Conservation (phyloP, 140 eudicot genomes). For the Artemisia princeps region DNA sequence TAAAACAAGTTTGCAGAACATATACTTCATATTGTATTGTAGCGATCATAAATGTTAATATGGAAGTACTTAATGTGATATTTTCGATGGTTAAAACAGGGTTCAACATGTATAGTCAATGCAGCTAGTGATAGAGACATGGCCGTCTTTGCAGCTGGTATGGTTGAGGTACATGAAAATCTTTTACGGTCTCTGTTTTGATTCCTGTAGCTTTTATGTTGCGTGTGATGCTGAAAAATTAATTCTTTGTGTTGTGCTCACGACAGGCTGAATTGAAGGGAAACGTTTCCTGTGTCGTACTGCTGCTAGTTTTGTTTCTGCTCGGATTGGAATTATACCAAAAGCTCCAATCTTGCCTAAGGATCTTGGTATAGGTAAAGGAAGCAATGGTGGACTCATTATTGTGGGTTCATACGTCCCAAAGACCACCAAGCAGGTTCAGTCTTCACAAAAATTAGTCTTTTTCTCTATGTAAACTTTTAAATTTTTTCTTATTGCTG, state of each 20-base stretch:
- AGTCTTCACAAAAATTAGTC: conserved; percentile 9
- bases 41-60: background rate
- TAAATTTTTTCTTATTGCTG: conserved; percentile 11
- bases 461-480: conserved; percentile 3
- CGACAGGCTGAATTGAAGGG: conserved; percentile 88
- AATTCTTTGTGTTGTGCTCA: conserved; percentile 22
- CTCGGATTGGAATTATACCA: conserved; percentile 72
- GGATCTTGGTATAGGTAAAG: conserved; percentile 60
- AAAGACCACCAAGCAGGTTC: conserved; percentile 93
- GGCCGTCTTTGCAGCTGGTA: conserved; percentile 94
- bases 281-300: conserved; percentile 80
- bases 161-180: conserved; percentile 61
- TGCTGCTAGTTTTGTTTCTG: conserved; percentile 97
- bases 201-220: background rate
- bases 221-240: conserved; percentile 13
- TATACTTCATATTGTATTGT: no score
- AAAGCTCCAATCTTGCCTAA: conserved; percentile 71
- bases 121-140: conserved; percentile 96
- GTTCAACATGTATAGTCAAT: conserved; percentile 84
- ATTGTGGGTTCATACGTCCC: conserved; percentile 98
- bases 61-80: background rate
- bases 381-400: conserved; percentile 81
- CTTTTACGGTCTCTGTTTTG: conserved; percentile 6
- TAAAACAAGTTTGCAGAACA: no score
- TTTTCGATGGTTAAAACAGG: conserved; percentile 48